Conservation (phyloP, 768 basidiomycete genomes). For the Phanerochaete sordida region DNA sequence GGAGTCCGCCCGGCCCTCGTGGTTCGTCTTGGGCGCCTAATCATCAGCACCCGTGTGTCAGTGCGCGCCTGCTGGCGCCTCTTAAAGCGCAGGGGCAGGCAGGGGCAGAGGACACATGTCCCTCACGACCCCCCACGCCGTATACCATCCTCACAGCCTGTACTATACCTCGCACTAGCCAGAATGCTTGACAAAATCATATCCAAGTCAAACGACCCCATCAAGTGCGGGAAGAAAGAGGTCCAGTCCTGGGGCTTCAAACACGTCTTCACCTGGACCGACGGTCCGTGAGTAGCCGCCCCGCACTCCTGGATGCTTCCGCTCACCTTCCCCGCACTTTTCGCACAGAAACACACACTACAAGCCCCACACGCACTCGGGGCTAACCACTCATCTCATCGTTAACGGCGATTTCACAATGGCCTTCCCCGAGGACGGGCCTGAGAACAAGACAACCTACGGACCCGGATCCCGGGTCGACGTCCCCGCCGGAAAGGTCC, state of each 20-base stretch:
- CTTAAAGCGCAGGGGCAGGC: neutral
- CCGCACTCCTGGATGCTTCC: neutral
- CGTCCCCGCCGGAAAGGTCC: constrained; percentile 23
- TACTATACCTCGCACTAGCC: neutral
- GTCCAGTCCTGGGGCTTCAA: constrained; percentile 26
- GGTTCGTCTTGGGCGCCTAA: neutral
- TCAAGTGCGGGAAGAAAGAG: constrained; percentile 17
- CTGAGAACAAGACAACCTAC: constrained; percentile 22
- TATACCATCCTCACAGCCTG: neutral
- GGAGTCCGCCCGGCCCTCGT: too few species aligned
- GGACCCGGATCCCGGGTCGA: constrained; percentile 26
- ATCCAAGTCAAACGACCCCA: constrained; percentile 4
- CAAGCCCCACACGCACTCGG: constrained; percentile 22
- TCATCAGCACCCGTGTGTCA: neutral
- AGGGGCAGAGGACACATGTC: neutral
- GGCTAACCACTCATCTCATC: constrained; percentile 28
- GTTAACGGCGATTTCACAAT: constrained; percentile 24
- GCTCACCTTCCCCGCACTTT: neutral
- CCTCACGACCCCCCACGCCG: neutral
- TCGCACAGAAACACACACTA: constrained; percentile 22
- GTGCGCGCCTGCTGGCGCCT: neutral
- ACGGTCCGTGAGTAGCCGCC: constrained; percentile 19
- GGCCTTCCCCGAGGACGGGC: constrained; percentile 21
- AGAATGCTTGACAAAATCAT: constrained; percentile 6
- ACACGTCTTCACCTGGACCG: constrained; percentile 28